phyloP scores from a whole-genome alignment of 2,329 filamentous ascomycete species.

The Colletotrichum sansevieriae region DNA sequence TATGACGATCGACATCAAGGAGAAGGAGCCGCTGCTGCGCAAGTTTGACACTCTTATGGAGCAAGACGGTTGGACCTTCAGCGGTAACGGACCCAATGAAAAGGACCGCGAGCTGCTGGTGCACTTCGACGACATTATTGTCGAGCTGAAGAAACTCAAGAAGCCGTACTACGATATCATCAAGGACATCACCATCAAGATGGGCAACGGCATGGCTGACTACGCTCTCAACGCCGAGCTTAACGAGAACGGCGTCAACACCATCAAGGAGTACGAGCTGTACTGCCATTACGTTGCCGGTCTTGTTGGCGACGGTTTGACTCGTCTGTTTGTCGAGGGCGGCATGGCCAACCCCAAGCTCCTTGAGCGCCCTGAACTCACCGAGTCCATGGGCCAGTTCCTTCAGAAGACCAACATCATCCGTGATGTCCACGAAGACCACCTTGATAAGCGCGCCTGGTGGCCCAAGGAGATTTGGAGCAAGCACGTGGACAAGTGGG shows the following conservation, averaged over 20 bases:
- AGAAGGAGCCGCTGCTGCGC: conserved; percentile 88
- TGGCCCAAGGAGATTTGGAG: conserved; percentile 98
- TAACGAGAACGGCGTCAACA: conserved; percentile 84
- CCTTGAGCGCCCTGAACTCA: conserved; percentile 81
- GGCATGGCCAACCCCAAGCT: conserved; percentile 89
- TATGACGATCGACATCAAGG: conserved; percentile 86
- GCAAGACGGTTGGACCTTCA: conserved; percentile 90
- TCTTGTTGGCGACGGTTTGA: conserved; percentile 94
- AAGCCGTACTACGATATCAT: conserved; percentile 87
- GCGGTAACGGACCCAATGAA: conserved; percentile 87
- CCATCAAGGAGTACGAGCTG: conserved; percentile 89
- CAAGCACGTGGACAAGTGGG: conserved; percentile 90
- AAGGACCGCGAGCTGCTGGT: conserved; percentile 94
- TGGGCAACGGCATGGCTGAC: conserved; percentile 99
- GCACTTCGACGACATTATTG: conserved; percentile 88
- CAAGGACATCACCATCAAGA: conserved; percentile 90
- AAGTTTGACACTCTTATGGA: conserved; percentile 85
- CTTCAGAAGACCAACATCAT: conserved; percentile 99
- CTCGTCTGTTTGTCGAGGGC: conserved; percentile 88
- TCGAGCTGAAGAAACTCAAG: conserved; percentile 91
- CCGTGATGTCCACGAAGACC: conserved; percentile 92
- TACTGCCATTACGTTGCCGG: conserved; percentile 99
- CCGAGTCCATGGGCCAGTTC: conserved; percentile 97
- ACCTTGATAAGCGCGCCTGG: conserved; percentile 88
- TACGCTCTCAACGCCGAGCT: conserved; percentile 88